Percentiles rank a stretch among this genome's conserved stretches.
Evolutionary conservation across 106 monocot species (phyloP).

Genomic region (Phalaenopsis equestris): DNA sequence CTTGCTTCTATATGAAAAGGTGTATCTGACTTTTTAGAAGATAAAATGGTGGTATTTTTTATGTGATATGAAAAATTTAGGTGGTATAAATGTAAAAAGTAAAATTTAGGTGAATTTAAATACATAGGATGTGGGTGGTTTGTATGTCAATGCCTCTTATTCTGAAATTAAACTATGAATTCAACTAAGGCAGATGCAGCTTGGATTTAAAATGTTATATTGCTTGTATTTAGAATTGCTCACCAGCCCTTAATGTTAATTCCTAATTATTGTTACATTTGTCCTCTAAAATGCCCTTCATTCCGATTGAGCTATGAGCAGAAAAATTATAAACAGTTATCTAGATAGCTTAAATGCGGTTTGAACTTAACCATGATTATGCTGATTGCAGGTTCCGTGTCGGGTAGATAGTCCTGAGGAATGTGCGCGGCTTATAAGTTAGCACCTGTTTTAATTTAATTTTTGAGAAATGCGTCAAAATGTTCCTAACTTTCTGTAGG

Average conservation of each 20-base stretch:
- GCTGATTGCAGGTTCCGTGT: constrained; percentile 61
- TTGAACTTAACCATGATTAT: neutral
- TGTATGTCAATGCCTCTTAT: neutral
- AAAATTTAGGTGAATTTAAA: no score
- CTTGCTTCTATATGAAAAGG: no score
- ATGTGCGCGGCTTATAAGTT: constrained; percentile 83
- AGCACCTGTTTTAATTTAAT: constrained; percentile 10
- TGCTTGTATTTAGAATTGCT: neutral
- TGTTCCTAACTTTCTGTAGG: no score
- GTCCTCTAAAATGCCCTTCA: neutral
- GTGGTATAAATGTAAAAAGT: no score
- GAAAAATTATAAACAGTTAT: neutral
- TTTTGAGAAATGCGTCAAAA: neutral
- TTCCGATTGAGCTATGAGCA: neutral
- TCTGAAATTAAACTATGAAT: neutral
- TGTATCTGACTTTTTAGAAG: no score
- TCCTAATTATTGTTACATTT: neutral
- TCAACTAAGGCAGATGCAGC: neutral
- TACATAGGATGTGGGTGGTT: no score
- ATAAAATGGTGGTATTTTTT: no score
- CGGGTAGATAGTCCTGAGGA: constrained; percentile 75
- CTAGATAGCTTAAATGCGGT: neutral
- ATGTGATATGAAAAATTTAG: no score
- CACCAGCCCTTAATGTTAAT: neutral
- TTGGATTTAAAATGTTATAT: neutral